Evolutionary conservation across 306 rosid genomes (phyloP).

Genomic region (Comarum palustre): DNA sequence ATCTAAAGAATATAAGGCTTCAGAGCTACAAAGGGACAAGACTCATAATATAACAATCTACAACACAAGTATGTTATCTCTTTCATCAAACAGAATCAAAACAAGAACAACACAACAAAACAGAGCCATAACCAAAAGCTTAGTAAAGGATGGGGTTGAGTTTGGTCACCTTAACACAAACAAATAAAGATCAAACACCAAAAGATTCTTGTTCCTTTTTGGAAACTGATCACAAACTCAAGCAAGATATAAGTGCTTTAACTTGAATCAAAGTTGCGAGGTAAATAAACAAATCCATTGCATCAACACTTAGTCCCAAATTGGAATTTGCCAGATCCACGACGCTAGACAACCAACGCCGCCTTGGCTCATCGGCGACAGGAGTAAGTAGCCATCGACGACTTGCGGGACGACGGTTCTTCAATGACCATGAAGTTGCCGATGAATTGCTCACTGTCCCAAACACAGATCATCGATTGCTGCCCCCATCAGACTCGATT

Average conservation of each 20-base stretch:
- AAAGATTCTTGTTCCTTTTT: neutral
- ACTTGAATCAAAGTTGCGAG: neutral
- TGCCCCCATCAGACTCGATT: no score
- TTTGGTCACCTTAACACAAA: conserved; percentile 15
- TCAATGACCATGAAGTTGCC: no score
- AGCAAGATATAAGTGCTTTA: neutral
- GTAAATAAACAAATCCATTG: no score
- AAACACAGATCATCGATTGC: no score
- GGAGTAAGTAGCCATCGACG: no score
- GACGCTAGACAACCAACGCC: no score
- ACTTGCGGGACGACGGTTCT: no score
- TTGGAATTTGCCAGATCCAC: no score
- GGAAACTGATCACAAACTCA: conserved; percentile 5
- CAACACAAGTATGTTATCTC: neutral
- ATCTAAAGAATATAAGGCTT: neutral
- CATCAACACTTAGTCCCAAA: no score
- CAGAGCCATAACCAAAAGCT: conserved; percentile 13
- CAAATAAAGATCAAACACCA: neutral
- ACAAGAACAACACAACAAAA: conserved; percentile 13
- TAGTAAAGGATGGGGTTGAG: neutral
- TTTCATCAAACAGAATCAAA: neutral
- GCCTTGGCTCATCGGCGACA: no score
- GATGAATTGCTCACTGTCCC: no score
- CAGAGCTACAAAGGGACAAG: neutral
- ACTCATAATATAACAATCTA: neutral